phyloP scores from a whole-genome alignment of 768 basidiomycete genomes.

The Mycena sanguinolenta region DNA sequence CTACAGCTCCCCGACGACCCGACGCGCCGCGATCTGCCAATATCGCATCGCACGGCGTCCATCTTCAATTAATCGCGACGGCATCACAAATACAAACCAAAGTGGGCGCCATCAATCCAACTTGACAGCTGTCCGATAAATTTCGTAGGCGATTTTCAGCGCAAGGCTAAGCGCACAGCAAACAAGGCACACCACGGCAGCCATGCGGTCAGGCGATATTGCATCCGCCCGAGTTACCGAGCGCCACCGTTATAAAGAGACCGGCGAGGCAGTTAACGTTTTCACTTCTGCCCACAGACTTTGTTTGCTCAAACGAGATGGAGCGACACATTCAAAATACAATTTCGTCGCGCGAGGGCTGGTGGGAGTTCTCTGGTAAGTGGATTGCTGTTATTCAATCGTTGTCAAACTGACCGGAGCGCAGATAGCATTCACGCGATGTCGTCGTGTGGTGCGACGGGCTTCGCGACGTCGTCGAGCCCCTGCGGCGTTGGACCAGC shows the following conservation, averaged over 20 bases:
- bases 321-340: background rate
- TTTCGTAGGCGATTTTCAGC: background rate
- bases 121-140: conserved; percentile 17
- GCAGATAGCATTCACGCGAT: background rate
- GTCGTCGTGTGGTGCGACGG: background rate
- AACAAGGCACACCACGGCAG: background rate
- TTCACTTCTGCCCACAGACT: background rate
- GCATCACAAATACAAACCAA: background rate
- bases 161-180: background rate
- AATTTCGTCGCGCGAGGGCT: background rate
- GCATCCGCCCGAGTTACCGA: conserved; percentile 8
- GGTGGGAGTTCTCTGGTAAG: conserved; percentile 10
- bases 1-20: too few relatives aligned
- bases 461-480: background rate
- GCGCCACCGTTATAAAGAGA: background rate
- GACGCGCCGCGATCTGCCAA: too few relatives aligned
- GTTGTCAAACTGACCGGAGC: too few relatives aligned
- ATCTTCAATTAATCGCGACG: conserved; percentile 2
- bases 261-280: background rate
- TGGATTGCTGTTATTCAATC: background rate
- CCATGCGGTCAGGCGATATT: background rate
- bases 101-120: background rate
- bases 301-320: too few relatives aligned
- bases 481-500: background rate
- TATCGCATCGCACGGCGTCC: too few relatives aligned